phyloP scores from a whole-genome alignment of 2,329 filamentous ascomycete species.

The Claviceps sp. region DNA sequence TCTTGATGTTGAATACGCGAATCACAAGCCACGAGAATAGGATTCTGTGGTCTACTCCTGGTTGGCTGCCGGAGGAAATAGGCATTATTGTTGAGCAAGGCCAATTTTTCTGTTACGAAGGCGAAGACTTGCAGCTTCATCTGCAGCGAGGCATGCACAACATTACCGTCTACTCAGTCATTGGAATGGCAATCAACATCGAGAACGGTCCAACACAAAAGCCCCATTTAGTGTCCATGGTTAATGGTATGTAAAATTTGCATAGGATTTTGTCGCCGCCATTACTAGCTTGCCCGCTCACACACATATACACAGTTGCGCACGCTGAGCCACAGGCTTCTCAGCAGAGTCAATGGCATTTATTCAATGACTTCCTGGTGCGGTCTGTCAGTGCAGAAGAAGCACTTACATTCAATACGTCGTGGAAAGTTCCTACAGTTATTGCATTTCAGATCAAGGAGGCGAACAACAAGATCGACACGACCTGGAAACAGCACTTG shows the following conservation, averaged over 20 bases:
- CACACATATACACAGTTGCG: slow-evolving; percentile 33
- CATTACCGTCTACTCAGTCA: slow-evolving; percentile 79
- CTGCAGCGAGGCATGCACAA: slow-evolving; percentile 66
- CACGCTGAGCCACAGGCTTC: slow-evolving; percentile 49
- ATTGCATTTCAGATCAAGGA: slow-evolving; percentile 75
- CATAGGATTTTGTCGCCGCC: neutral
- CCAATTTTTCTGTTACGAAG: slow-evolving; percentile 92
- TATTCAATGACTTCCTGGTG: slow-evolving; percentile 96
- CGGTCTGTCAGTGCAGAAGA: slow-evolving; percentile 67
- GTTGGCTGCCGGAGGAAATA: slow-evolving; percentile 88
- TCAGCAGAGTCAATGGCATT: slow-evolving; percentile 66
- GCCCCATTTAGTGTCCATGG: slow-evolving; percentile 78
- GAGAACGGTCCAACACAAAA: slow-evolving; percentile 76
- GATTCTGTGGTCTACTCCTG: slow-evolving; percentile 74
- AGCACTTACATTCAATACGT: slow-evolving; percentile 75
- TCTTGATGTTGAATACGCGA: slow-evolving; percentile 81
- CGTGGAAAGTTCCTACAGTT: slow-evolving; percentile 87
- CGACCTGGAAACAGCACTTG: slow-evolving; percentile 71
- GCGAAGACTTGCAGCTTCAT: slow-evolving; percentile 72
- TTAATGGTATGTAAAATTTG: slow-evolving; percentile 50
- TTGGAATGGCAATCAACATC: slow-evolving; percentile 82
- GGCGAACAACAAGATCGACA: slow-evolving; percentile 70
- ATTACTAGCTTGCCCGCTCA: slow-evolving; percentile 1
- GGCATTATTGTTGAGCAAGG: slow-evolving; percentile 81
- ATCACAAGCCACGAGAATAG: slow-evolving; percentile 59